These are phyloP conservation scores for Colletotrichum brevisporum DNA, from an alignment of 2,329 filamentous ascomycete genomes.

Conservation along the genomic window DNA sequence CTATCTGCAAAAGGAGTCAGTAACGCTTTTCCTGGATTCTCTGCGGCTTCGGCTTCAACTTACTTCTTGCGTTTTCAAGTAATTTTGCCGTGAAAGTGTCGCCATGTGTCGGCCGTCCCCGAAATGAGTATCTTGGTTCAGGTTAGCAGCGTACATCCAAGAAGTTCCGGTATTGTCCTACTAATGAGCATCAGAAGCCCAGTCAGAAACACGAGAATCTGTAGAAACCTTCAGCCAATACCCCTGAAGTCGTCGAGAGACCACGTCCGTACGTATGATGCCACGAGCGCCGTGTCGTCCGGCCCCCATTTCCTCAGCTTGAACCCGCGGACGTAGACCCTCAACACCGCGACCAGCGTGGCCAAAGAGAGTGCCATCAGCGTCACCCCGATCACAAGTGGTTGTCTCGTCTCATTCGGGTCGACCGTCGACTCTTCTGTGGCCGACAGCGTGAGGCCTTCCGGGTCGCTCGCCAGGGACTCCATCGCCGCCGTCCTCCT, in stretches of 20 bases:
- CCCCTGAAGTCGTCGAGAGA: rapidly evolving
- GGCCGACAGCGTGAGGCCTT: not conserved
- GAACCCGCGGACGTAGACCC: slow-evolving; percentile 22
- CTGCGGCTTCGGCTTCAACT: too few species aligned
- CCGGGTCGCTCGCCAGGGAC: not conserved
- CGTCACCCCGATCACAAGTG: slow-evolving; percentile 26
- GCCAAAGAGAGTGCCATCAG: not conserved
- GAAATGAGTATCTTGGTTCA: slow-evolving; percentile 15
- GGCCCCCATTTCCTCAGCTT: slow-evolving; percentile 26
- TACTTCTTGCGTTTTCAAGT: slow-evolving; percentile 25
- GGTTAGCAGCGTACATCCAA: not conserved
- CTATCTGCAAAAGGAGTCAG: not conserved
- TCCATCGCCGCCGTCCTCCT: slow-evolving; percentile 4
- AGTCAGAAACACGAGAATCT: slow-evolving; percentile 11
- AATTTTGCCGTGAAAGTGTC: slow-evolving; percentile 9
- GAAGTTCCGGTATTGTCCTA: not conserved
- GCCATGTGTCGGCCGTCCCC: slow-evolving; percentile 22
- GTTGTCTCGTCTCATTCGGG: slow-evolving; percentile 14
- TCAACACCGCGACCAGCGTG: slow-evolving; percentile 6
- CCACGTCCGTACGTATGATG: slow-evolving; percentile 17
- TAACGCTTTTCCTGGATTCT: not conserved
- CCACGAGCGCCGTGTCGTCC: slow-evolving; percentile 22
- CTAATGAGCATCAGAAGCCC: slow-evolving; percentile 33
- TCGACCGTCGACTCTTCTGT: not conserved
- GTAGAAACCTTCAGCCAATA: not conserved